These are phyloP conservation scores for Colletotrichum aenigma DNA, from an alignment of 2,329 filamentous ascomycete genomes.

Conservation along the genomic window DNA sequence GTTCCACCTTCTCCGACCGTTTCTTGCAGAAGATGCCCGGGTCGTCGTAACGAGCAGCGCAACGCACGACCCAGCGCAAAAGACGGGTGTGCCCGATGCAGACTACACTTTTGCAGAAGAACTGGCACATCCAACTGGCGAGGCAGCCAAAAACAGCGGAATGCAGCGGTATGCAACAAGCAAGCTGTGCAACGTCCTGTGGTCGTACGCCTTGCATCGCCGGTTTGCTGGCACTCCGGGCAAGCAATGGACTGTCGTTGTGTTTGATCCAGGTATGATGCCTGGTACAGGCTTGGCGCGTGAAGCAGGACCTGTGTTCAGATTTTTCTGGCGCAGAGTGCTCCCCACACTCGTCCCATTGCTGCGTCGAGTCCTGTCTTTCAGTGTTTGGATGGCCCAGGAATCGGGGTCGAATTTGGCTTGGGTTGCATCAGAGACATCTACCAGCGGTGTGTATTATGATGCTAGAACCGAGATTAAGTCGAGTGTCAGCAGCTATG, in stretches of 20 bases:
- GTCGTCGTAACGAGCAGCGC: constrained; percentile 49
- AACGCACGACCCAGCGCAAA: constrained; percentile 48
- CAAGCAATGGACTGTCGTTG: constrained; percentile 39
- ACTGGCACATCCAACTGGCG: constrained; percentile 42
- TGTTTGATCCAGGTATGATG: constrained; percentile 54
- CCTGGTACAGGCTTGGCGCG: constrained; percentile 48
- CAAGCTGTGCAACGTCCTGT: constrained; percentile 54
- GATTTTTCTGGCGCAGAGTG: constrained; percentile 38
- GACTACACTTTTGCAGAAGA: constrained; percentile 47
- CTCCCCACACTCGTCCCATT: constrained; percentile 39
- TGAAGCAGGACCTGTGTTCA: constrained; percentile 27
- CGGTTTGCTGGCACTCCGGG: constrained; percentile 30
- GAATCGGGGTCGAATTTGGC: constrained; percentile 46
- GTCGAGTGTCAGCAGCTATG: constrained; percentile 47
- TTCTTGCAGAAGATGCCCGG: constrained; percentile 40
- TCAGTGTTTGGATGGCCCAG: constrained; percentile 40
- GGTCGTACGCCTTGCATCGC: constrained; percentile 47
- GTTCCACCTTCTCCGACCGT: constrained; percentile 48
- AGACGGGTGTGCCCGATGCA: constrained; percentile 43
- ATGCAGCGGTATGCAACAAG: constrained; percentile 45
- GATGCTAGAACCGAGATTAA: constrained; percentile 42
- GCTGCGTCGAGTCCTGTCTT: constrained; percentile 30
- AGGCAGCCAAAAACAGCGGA: constrained; percentile 32
- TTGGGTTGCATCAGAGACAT: constrained; percentile 16
- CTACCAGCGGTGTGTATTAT: constrained; percentile 46